A percentile compares a stretch with the other conserved stretches of the same genome.
phyloP scores from a whole-genome alignment of 768 basidiomycete genomes.

The Pleurotus citrinopileatus region DNA sequence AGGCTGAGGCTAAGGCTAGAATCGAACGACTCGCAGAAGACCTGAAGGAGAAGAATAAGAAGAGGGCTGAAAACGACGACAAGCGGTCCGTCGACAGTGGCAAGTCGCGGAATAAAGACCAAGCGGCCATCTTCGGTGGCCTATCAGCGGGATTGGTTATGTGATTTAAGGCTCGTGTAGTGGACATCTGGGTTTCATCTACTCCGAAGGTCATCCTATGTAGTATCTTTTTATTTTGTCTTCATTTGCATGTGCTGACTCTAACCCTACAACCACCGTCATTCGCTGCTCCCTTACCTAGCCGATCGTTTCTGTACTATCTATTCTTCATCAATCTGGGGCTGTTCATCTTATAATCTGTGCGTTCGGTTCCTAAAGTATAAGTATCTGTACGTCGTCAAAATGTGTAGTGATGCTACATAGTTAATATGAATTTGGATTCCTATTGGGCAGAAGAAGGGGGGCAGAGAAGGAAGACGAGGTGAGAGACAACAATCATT shows the following conservation, averaged over 20 bases:
- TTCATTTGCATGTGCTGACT: neutral
- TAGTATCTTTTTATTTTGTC: neutral
- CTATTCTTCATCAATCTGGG: neutral
- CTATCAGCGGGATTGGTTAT: neutral
- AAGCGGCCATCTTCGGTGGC: conserved; percentile 21
- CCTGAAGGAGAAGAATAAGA: conserved; percentile 35
- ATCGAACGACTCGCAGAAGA: conserved; percentile 42
- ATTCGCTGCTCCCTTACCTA: neutral
- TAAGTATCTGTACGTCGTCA: no score
- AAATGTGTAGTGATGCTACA: neutral
- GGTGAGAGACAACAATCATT: no score
- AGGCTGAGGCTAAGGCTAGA: conserved; percentile 33
- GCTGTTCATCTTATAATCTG: neutral
- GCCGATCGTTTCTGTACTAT: neutral
- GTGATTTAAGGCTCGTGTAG: conserved; percentile 1
- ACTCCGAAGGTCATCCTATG: no score
- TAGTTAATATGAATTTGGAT: neutral
- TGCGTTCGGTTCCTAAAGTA: no score
- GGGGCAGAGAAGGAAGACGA: no score
- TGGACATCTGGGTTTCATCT: no score
- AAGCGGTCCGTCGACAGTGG: conserved; percentile 23
- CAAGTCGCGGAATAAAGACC: conserved; percentile 15
- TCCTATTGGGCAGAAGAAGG: no score
- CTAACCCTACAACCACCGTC: neutral
- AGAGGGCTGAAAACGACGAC: conserved; percentile 27